These are phyloP conservation scores for Fusarium sp. DNA, from an alignment of 2,329 filamentous ascomycete genomes.

Conservation along the genomic window DNA sequence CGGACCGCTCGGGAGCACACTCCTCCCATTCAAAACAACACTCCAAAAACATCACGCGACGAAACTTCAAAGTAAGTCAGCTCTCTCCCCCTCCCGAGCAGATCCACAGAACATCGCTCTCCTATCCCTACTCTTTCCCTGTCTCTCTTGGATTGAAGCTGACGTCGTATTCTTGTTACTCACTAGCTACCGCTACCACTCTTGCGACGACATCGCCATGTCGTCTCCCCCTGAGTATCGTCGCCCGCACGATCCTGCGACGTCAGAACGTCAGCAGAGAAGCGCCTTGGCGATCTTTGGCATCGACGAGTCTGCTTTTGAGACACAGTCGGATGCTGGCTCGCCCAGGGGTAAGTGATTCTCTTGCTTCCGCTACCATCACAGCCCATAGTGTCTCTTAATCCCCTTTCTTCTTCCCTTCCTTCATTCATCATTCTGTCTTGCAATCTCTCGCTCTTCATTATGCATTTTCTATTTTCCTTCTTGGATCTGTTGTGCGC, in stretches of 20 bases:
- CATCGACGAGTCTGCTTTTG: neutral
- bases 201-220: conserved; percentile 6
- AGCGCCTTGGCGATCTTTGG: conserved; percentile 18
- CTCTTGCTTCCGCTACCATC: neutral
- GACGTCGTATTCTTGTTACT: neutral
- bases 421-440: neutral
- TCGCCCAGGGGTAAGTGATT: conserved; percentile 14
- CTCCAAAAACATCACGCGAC: neutral
- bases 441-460: neutral
- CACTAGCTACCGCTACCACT: neutral
- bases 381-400: neutral
- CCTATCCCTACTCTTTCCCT: neutral
- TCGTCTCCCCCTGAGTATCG: conserved; percentile 20
- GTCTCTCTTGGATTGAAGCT: neutral
- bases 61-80: conserved; percentile 11
- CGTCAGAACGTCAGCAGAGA: conserved; percentile 1
- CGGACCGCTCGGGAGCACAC: neutral
- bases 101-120: neutral
- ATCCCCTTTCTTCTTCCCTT: neutral
- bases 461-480: neutral
- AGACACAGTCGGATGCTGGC: conserved; percentile 5
- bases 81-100: neutral
- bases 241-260: conserved; percentile 4
- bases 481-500: neutral
- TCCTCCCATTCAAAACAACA: neutral